Evolutionary conservation across 495 filamentous ascomycete species (phyloP).

Genomic region (Penicillium verhagenii): DNA sequence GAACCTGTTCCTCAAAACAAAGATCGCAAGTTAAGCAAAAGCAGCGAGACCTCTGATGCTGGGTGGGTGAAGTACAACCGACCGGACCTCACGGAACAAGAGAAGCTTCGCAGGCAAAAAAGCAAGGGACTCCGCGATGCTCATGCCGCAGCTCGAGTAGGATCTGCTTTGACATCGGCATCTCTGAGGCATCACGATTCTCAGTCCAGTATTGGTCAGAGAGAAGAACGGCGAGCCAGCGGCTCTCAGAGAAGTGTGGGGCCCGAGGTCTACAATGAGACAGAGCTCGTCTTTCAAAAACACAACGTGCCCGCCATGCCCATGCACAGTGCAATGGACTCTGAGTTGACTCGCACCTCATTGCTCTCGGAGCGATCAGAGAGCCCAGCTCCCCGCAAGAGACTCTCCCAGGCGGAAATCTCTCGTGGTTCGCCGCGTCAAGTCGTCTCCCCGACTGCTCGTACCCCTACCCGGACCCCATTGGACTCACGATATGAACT

Average conservation of each 20-base stretch:
- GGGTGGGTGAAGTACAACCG: slow-evolving; percentile 47
- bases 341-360: slow-evolving; percentile 84
- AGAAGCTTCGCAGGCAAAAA: slow-evolving; percentile 53
- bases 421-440: slow-evolving; percentile 52
- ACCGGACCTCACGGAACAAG: slow-evolving; percentile 51
- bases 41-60: slow-evolving; percentile 46
- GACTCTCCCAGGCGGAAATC: slow-evolving; percentile 50
- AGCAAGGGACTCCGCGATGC: slow-evolving; percentile 60
- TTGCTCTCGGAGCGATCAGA: slow-evolving; percentile 79
- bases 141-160: slow-evolving; percentile 53
- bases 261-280: slow-evolving; percentile 45
- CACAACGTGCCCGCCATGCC: slow-evolving; percentile 77
- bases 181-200: slow-evolving; percentile 67
- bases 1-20: slow-evolving; percentile 39
- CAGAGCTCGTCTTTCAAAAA: slow-evolving; percentile 59
- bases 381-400: slow-evolving; percentile 44
- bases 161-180: slow-evolving; percentile 59
- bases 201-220: slow-evolving; percentile 53
- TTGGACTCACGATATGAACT: slow-evolving; percentile 49
- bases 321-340: slow-evolving; percentile 77
- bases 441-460: slow-evolving; percentile 50
- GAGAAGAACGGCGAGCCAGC: slow-evolving; percentile 48
- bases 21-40: slow-evolving; percentile 43
- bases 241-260: slow-evolving; percentile 50
- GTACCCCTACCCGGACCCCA: slow-evolving; percentile 54